A percentile compares a stretch with the other conserved stretches of the same genome.
These are phyloP conservation scores for Erythrophleum ivorense DNA, from an alignment of 331 rosid genomes.

Conservation along the genomic window DNA sequence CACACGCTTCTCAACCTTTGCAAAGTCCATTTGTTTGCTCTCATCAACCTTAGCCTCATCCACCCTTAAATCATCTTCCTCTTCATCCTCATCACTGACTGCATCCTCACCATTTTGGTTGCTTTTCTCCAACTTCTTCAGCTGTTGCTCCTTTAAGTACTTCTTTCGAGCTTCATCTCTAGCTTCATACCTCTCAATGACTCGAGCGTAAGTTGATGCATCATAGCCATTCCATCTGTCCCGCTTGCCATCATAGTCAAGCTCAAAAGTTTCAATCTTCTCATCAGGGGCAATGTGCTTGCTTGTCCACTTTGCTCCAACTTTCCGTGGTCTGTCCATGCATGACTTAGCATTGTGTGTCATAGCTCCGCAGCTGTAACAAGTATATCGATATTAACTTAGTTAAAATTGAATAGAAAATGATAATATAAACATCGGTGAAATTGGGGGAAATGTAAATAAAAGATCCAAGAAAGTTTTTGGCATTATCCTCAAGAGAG, in stretches of 20 bases:
- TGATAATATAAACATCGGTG: too few species aligned
- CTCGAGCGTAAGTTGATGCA: slow-evolving; percentile 50
- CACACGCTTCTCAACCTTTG: slow-evolving; percentile 63
- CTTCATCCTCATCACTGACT: slow-evolving; percentile 44
- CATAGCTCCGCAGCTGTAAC: too few species aligned
- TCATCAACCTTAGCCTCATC: slow-evolving; percentile 68
- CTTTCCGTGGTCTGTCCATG: slow-evolving; percentile 39
- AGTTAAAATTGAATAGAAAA: slow-evolving; percentile 31
- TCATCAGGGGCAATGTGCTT: slow-evolving; percentile 63
- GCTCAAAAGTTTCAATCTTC: slow-evolving; percentile 58
- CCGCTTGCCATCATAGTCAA: slow-evolving; percentile 47
- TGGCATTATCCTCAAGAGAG: slow-evolving; percentile 48
- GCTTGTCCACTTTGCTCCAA: slow-evolving; percentile 56
- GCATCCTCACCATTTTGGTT: slow-evolving; percentile 37
- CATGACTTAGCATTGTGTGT: too few species aligned
- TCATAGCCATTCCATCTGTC: slow-evolving; percentile 59
- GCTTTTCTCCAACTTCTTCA: slow-evolving; percentile 53
- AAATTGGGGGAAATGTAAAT: not conserved
- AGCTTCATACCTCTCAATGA: slow-evolving; percentile 56
- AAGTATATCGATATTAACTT: too few species aligned
- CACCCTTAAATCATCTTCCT: slow-evolving; percentile 44
- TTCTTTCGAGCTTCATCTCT: slow-evolving; percentile 58
- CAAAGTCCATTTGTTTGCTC: slow-evolving; percentile 61
- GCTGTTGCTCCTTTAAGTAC: slow-evolving; percentile 53
- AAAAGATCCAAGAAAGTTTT: slow-evolving; percentile 22